Evolutionary conservation across 2,329 filamentous ascomycete genomes (phyloP).

Genomic region (Pseudocercospora fijiensis): DNA sequence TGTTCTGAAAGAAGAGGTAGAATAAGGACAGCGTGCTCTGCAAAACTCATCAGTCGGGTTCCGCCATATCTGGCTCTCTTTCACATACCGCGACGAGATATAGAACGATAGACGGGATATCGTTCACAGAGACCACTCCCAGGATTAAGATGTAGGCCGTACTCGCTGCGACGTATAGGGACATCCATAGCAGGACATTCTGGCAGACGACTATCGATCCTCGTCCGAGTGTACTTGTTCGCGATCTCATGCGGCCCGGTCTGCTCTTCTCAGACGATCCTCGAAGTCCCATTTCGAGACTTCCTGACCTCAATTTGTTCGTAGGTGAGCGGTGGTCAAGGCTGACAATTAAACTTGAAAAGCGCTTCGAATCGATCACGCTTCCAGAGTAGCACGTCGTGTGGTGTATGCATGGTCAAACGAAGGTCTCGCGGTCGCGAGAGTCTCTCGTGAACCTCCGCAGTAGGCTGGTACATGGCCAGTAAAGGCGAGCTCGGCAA

Average conservation of each 20-base stretch:
- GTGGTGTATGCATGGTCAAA: not conserved
- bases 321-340: not conserved
- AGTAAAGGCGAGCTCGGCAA: not conserved
- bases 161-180: constrained; percentile 30
- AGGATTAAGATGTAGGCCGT: constrained; percentile 28
- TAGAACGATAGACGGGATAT: constrained; percentile 28
- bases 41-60: constrained; percentile 5
- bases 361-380: not conserved
- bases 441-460: not conserved
- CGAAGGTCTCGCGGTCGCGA: not conserved
- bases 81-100: constrained; percentile 24
- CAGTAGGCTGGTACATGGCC: constrained; percentile 1
- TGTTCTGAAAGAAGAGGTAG: constrained; percentile 26
- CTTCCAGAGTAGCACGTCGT: not conserved
- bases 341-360: not conserved
- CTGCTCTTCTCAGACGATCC: not conserved
- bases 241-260: not conserved
- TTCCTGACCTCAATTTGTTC: not conserved
- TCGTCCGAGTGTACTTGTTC: constrained; percentile 15
- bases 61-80: not conserved
- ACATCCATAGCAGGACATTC: constrained; percentile 30
- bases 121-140: constrained; percentile 19
- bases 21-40: constrained; percentile 25
- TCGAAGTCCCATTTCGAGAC: constrained; percentile 5
- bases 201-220: constrained; percentile 27